phyloP scores from a whole-genome alignment of 1,284 basidiomycete species.

The Tylopilus sp. region DNA sequence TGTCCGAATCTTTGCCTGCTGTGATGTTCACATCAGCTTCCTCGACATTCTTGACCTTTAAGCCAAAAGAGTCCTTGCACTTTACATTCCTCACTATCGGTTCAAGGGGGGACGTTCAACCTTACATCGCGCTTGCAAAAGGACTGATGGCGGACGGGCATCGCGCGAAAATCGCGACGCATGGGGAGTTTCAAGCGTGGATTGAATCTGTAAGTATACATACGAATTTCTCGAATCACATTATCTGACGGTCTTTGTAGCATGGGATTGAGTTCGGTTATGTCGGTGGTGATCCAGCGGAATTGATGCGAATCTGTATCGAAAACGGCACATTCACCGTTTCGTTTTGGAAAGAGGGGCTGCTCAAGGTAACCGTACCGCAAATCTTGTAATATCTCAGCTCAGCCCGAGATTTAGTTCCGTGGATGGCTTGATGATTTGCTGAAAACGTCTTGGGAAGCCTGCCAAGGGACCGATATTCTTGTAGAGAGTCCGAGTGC shows the following conservation, averaged over 20 bases:
- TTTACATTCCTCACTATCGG: conserved; percentile 96
- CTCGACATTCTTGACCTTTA: conserved; percentile 92
- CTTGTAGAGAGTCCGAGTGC: conserved; percentile 94
- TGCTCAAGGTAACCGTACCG: conserved; percentile 66
- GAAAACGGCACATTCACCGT: conserved; percentile 97
- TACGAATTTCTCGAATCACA: background rate
- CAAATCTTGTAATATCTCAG: conserved; percentile 1
- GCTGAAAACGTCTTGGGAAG: conserved; percentile 89
- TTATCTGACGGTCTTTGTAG: conserved; percentile 39
- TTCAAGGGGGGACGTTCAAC: conserved; percentile 90
- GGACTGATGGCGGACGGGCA: conserved; percentile 91
- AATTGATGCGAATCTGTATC: conserved; percentile 91
- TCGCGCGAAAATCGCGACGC: conserved; percentile 81
- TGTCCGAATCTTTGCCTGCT: conserved; percentile 71
- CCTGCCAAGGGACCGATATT: conserved; percentile 91
- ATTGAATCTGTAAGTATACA: conserved; percentile 75
- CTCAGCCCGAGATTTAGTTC: conserved; percentile 53
- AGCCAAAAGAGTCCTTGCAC: conserved; percentile 75
- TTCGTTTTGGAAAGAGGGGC: conserved; percentile 86
- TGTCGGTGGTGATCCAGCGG: conserved; percentile 96
- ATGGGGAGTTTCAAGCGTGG: conserved; percentile 94
- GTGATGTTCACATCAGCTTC: conserved; percentile 93
- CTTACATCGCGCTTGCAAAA: conserved; percentile 92
- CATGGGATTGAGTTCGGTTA: conserved; percentile 91
- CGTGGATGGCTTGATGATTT: conserved; percentile 97